Percentiles rank a stretch among this genome's conserved stretches.
Evolutionary conservation across 257 asterid species (phyloP).

Genomic region (Eustoma russellianum): DNA sequence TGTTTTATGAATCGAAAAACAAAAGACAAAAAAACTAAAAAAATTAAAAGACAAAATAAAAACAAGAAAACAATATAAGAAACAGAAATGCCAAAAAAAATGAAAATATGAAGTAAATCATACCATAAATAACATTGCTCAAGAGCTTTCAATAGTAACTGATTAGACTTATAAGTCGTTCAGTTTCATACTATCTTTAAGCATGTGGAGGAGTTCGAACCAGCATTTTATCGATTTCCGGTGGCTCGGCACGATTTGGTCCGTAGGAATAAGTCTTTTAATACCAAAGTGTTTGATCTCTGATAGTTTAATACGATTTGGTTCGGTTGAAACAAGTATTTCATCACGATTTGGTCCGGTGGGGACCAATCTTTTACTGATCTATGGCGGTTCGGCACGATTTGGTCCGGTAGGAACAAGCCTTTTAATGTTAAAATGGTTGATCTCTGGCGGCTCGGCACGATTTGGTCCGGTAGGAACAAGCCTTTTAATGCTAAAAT

Average conservation of each 20-base stretch:
- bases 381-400: neutral
- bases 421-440: neutral
- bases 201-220: neutral
- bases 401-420: constrained; percentile 6
- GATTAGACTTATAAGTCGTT: too few relatives aligned
- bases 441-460: neutral
- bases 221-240: neutral
- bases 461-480: neutral
- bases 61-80: too few relatives aligned
- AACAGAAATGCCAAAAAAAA: too few relatives aligned
- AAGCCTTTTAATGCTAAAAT: neutral
- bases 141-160: too few relatives aligned
- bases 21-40: too few relatives aligned
- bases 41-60: too few relatives aligned
- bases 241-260: neutral
- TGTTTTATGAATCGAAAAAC: too few relatives aligned
- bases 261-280: neutral
- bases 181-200: too few relatives aligned
- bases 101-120: too few relatives aligned
- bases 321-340: neutral
- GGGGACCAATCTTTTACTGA: constrained; percentile 2
- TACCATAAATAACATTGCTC: too few relatives aligned
- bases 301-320: neutral
- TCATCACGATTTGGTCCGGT: neutral
- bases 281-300: neutral